A percentile compares a stretch with the other conserved stretches of the same genome.
Conservation (phyloP, 1,139 yeast genomes). For the Pichia terricola region DNA sequence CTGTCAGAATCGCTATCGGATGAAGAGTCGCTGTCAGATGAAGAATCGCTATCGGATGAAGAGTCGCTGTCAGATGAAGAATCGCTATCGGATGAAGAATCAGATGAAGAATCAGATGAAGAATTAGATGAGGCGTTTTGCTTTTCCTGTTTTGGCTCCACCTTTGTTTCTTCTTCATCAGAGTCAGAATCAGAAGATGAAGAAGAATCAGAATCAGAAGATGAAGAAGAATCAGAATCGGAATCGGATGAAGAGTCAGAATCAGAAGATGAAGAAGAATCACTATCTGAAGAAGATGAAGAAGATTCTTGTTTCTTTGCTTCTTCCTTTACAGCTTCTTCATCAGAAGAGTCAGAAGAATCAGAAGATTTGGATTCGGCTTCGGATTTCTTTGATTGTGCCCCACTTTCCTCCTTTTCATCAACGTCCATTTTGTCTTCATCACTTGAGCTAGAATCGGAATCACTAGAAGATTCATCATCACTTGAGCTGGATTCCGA, state of each 20-base stretch:
- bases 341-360: constrained; percentile 2
- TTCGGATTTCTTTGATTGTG: neutral
- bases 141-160: neutral
- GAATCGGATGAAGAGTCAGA: constrained; percentile 10
- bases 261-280: constrained; percentile 9
- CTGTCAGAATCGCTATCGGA: constrained; percentile 22
- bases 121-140: neutral
- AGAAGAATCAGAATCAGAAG: neutral
- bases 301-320: constrained; percentile 2
- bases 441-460: constrained; percentile 18
- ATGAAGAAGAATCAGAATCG: constrained; percentile 1
- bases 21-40: constrained; percentile 14
- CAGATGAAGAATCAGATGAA: constrained; percentile 1
- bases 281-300: constrained; percentile 9
- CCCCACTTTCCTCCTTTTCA: neutral
- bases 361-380: neutral
- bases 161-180: constrained; percentile 3
- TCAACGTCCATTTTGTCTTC: neutral
- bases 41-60: constrained; percentile 12
- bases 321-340: constrained; percentile 1
- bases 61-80: constrained; percentile 22
- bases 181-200: constrained; percentile 3
- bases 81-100: constrained; percentile 5
- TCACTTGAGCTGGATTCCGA: constrained; percentile 3
- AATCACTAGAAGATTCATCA: constrained; percentile 16